Conservation (phyloP, 495 filamentous ascomycete species). For the Penicillium macrosclerotiorum region DNA sequence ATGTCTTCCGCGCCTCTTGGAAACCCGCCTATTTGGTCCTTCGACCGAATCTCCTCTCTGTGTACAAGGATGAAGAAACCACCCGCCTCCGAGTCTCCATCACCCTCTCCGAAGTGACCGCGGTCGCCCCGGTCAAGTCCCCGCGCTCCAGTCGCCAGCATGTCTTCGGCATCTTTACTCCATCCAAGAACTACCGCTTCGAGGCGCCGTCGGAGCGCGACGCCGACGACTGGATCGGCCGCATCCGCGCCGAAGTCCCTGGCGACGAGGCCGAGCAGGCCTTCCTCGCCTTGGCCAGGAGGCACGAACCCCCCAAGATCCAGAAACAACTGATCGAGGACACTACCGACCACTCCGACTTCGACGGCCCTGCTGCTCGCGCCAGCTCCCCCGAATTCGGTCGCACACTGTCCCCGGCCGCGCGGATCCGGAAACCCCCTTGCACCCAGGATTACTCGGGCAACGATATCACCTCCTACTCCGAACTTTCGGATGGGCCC, state of each 20-base stretch:
- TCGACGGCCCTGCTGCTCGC: slow-evolving; percentile 29
- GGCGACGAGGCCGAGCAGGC: slow-evolving; percentile 85
- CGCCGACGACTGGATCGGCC: slow-evolving; percentile 80
- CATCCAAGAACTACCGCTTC: slow-evolving; percentile 87
- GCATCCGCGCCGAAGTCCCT: slow-evolving; percentile 74
- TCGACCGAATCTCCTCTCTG: slow-evolving; percentile 87
- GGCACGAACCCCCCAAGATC: slow-evolving; percentile 30
- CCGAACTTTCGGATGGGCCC: slow-evolving; percentile 79
- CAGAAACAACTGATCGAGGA: slow-evolving; percentile 42
- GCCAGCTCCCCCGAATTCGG: slow-evolving; percentile 48
- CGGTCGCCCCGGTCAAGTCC: slow-evolving; percentile 83
- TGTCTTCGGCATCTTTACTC: slow-evolving; percentile 91
- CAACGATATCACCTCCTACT: slow-evolving; percentile 82
- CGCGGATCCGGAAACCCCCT: slow-evolving; percentile 37
- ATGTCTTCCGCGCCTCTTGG: slow-evolving; percentile 74
- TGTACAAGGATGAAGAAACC: slow-evolving; percentile 90
- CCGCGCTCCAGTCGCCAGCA: slow-evolving; percentile 76
- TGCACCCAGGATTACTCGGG: slow-evolving; percentile 77
- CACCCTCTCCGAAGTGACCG: slow-evolving; percentile 84
- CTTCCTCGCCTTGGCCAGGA: slow-evolving; percentile 56
- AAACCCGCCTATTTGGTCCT: slow-evolving; percentile 87
- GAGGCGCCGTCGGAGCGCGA: slow-evolving; percentile 71
- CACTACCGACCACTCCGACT: slow-evolving; percentile 46
- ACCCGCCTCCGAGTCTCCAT: slow-evolving; percentile 86
- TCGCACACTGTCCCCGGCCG: slow-evolving; percentile 28